A percentile compares a stretch with the other conserved stretches of the same genome.
phyloP scores from a whole-genome alignment of 106 monocot species.

The Apostasia ramifera region DNA sequence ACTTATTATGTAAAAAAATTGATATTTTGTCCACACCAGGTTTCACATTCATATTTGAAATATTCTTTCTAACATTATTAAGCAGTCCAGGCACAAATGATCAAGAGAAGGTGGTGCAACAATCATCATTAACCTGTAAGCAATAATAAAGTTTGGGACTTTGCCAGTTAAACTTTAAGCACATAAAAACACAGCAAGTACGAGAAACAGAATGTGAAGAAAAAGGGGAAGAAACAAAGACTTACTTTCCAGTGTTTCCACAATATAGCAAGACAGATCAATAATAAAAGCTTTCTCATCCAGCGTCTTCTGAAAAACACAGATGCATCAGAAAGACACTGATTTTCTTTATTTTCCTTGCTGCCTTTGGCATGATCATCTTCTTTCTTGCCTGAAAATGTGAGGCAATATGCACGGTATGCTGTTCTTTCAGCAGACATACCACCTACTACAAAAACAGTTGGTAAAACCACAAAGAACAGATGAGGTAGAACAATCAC shows the following conservation, averaged over 20 bases:
- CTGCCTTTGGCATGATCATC: constrained; percentile 42
- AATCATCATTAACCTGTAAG: too few species aligned
- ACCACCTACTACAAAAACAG: constrained; percentile 55
- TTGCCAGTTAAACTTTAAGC: too few species aligned
- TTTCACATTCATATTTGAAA: too few species aligned
- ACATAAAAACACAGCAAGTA: background rate
- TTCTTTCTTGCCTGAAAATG: constrained; percentile 62
- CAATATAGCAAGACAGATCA: constrained; percentile 36
- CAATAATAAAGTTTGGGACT: too few species aligned
- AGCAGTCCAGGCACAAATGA: too few species aligned
- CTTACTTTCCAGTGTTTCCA: constrained; percentile 88
- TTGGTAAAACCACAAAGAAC: constrained; percentile 71
- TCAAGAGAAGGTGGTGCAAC: too few species aligned
- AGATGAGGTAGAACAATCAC: constrained; percentile 88
- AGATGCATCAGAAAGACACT: constrained; percentile 8
- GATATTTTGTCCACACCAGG: too few species aligned
- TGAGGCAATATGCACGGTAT: constrained; percentile 35
- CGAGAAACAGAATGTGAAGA: background rate
- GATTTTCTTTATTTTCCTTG: constrained; percentile 3
- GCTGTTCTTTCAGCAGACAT: constrained; percentile 65
- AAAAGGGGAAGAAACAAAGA: background rate
- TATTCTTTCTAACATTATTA: too few species aligned
- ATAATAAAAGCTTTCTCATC: constrained; percentile 64
- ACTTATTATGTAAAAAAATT: too few species aligned
- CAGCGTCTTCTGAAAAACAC: constrained; percentile 28